These are phyloP conservation scores for Immersiporthe knoxdaviesiana DNA, from an alignment of 2,329 filamentous ascomycete genomes.

Conservation along the genomic window DNA sequence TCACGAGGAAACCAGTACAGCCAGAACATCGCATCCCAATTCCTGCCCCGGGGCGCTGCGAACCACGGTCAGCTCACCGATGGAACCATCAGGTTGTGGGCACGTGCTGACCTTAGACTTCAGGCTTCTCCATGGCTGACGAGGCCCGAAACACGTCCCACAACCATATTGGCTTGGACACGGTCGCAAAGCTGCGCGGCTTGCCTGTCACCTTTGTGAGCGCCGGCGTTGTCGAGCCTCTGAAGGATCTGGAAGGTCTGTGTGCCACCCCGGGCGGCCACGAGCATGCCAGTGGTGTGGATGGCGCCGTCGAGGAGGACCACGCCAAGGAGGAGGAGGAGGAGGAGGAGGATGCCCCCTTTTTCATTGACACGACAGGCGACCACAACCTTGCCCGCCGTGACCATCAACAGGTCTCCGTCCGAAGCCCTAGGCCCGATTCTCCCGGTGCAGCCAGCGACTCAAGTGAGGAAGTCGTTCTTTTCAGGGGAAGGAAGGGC, in stretches of 20 bases:
- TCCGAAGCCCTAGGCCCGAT: slow-evolving; percentile 30
- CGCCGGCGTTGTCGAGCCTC: slow-evolving; percentile 54
- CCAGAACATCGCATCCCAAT: slow-evolving; percentile 27
- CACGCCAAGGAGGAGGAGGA: neutral
- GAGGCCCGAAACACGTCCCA: slow-evolving; percentile 56
- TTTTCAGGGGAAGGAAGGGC: slow-evolving; percentile 54
- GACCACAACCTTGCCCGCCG: slow-evolving; percentile 33
- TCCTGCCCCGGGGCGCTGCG: slow-evolving; percentile 15
- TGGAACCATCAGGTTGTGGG: slow-evolving; percentile 28
- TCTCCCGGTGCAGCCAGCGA: slow-evolving; percentile 41
- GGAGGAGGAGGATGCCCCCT: slow-evolving; percentile 31
- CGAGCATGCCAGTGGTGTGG: neutral
- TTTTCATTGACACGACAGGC: slow-evolving; percentile 45
- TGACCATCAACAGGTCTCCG: slow-evolving; percentile 22
- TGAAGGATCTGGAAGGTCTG: slow-evolving; percentile 44
- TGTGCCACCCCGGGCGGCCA: slow-evolving; percentile 10
- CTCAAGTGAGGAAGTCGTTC: slow-evolving; percentile 74
- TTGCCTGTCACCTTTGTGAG: slow-evolving; percentile 58
- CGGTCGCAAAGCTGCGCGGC: slow-evolving; percentile 48
- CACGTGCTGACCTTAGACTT: slow-evolving; percentile 36
- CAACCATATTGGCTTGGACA: slow-evolving; percentile 45
- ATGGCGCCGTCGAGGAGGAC: slow-evolving; percentile 23
- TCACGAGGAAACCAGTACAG: neutral
- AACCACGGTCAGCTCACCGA: slow-evolving; percentile 25
- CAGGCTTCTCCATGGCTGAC: slow-evolving; percentile 49